Conservation (phyloP, 805 yeast genomes). For the Lachancea fermentati region DNA sequence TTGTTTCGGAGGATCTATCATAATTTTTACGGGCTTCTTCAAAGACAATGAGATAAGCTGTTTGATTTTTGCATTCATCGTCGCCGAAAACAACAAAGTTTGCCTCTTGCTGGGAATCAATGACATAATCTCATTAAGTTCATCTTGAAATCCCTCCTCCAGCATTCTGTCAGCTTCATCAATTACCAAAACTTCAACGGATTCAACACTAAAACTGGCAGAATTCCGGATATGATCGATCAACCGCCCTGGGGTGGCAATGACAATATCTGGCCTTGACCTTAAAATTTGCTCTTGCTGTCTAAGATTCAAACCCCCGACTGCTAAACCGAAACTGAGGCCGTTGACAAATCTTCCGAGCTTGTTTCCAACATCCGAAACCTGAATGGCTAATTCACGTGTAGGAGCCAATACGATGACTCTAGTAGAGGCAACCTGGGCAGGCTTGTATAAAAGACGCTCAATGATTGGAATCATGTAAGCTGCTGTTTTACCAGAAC, state of each 20-base stretch:
- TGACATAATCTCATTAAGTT: constrained; percentile 82
- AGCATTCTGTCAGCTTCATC: constrained; percentile 99
- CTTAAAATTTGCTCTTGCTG: constrained; percentile 94
- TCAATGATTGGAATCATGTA: constrained; percentile 94
- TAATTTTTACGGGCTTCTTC: constrained; percentile 84
- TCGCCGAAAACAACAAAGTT: constrained; percentile 91
- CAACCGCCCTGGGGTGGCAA: constrained; percentile 98
- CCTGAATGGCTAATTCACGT: constrained; percentile 96
- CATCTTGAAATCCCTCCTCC: constrained; percentile 97
- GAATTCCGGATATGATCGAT: constrained; percentile 96
- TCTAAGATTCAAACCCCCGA: constrained; percentile 93
- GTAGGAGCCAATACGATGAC: constrained; percentile 92
- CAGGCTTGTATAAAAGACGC: constrained; percentile 83
- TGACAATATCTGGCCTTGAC: constrained; percentile 88
- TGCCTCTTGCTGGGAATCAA: constrained; percentile 89
- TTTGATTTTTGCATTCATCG: constrained; percentile 92
- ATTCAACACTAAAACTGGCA: constrained; percentile 83
- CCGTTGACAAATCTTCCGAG: constrained; percentile 71
- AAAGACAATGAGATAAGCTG: constrained; percentile 82
- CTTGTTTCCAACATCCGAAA: constrained; percentile 85
- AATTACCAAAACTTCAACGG: constrained; percentile 84
- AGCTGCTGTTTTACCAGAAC: constrained; percentile 99
- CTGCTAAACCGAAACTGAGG: constrained; percentile 87
- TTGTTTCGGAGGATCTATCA: constrained; percentile 95
- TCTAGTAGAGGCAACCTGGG: constrained; percentile 79